A percentile compares a stretch with the other conserved stretches of the same genome.
Conservation (phyloP, 2,329 filamentous ascomycete species). For the Trichoderma lentiforme region DNA sequence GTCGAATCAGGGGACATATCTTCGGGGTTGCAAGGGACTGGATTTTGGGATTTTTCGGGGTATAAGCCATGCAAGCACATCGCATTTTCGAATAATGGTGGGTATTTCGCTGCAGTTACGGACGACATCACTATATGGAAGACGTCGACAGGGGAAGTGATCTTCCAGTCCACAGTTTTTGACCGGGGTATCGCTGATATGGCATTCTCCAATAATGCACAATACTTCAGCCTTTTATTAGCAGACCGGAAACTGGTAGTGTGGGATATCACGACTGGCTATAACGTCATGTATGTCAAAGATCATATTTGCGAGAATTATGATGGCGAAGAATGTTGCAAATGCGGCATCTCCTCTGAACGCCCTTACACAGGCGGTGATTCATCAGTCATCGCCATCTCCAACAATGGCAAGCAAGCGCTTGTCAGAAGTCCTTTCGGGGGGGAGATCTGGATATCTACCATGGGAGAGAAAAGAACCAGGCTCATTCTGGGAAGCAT, state of each 20-base stretch:
- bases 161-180: background rate
- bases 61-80: background rate
- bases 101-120: background rate
- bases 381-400: background rate
- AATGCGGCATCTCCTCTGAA: background rate
- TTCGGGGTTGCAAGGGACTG: background rate
- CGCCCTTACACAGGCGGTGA: background rate
- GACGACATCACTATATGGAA: background rate
- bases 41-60: background rate
- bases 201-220: background rate
- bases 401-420: background rate
- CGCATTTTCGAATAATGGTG: background rate
- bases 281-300: background rate
- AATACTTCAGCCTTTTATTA: background rate
- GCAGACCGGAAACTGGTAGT: background rate
- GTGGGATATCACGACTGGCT: background rate
- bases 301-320: background rate
- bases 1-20: background rate
- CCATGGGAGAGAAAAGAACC: background rate
- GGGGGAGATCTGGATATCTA: background rate
- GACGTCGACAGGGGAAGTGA: background rate
- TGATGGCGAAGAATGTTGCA: background rate
- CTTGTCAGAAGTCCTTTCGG: background rate
- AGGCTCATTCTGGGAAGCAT: background rate
- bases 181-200: background rate